Base-by-base conservation (phyloP, 345 rosid species). In the Lepidium africanum region DNA sequence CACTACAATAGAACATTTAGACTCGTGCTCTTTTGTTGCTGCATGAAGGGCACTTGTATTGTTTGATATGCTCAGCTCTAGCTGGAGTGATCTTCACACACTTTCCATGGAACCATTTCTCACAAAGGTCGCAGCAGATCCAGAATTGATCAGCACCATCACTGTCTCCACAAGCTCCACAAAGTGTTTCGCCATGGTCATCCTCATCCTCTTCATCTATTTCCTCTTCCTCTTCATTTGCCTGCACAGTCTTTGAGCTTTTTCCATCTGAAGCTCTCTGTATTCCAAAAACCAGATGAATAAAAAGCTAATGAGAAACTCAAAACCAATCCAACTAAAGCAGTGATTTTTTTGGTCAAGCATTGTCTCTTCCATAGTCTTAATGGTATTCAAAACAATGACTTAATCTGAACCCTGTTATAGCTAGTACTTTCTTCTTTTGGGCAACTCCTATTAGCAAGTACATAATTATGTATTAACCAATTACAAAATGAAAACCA, bases 31-130 rank as follows among this genome's bases (percentile, higher is more conserved):
- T 85, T 79, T 89, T 89, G 87, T 63, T 71, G 69, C 83, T 89
- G 89, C 96, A 89, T 5, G 85, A 74, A 11, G 96, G 93, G 79
- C 96, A 89, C 51, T 87, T 89, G 86, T 87, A 89, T 33, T 85
- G 93, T 78, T 87, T 84, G 72, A 89, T 89, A 71, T 87, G 92
- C 82, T 87, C 89, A 6, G 96, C 96, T 67, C 80, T 83, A 21
- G 96, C 87, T 15, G 96, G 92, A 38, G 96, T 89, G 35, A 89
- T 82, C 83, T 89, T 89, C 51, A 89, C 92, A 38, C 96, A 90
- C 73, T 84, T 86, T 5, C 94, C 94, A 36, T 87, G 96, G 69
- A 89, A 89, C 96, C 96, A 89, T 72, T 74, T 77, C 84, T 89
- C 96, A 39, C 96, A 90, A 33, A 80, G 56, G 69, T 89, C 96